Base-by-base conservation (phyloP, 306 rosid genomes). In the Castanospermum australe region DNA sequence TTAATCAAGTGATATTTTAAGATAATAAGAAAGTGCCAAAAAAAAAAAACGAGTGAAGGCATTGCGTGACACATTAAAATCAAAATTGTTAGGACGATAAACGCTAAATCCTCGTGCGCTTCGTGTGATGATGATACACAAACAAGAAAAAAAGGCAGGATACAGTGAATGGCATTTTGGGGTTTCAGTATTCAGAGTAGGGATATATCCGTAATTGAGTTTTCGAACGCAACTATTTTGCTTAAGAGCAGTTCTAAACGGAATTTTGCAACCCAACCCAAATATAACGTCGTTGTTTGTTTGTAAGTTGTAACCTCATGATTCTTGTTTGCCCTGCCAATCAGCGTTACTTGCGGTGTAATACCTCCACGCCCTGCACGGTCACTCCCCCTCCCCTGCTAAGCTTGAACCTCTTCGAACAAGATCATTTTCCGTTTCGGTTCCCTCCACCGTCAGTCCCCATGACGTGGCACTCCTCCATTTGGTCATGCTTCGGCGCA, bases 201-300 rank as follows among this genome's bases (percentile, higher is more conserved):
- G 88, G 86, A 75, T 73, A 80, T 9, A 65, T 68, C 48, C 59
- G 85, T 84, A 84, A 80, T 79, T 86, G 9, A 18, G 33, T 0
- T 5, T 9, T 9, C 4, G 28, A 66, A 57, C 84, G 70, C 83
- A 81, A 82, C 79, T 79, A 85, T 79, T 81, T 81, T 60, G 87
- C 89, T 54, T 60, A 42, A 81, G 78, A 88, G 83, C 83, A 33
- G 85, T 67, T 87, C 84, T 67, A 67, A 87, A 89, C 90, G 89
- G 89, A 79, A 80, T 84, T 84, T 36, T n/a, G 4, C 42, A 59
- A 38, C 39, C n/a, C 35, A 64, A 76, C 78, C 68, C 80, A 73
- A 81, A 60, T 59, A 67, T 2, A 73, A n/a, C n/a, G n/a, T n/a
- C 67, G 76, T 73, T 59, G 76, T 35, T 45, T 3, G 12, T 24